Conservation (phyloP, 108 stramenopile species). For the Epithemia pelagica region DNA sequence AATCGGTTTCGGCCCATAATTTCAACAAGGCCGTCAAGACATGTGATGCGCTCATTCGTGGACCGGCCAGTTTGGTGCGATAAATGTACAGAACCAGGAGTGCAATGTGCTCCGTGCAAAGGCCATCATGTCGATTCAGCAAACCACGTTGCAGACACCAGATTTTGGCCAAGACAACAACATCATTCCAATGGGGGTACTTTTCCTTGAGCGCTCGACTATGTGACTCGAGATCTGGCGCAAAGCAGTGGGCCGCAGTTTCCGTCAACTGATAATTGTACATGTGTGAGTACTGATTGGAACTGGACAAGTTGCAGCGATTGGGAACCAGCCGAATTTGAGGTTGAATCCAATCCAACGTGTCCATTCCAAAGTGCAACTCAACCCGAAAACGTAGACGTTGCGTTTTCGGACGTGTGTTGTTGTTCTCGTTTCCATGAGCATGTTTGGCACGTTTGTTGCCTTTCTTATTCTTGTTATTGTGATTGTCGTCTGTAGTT, state of each 20-base stretch:
- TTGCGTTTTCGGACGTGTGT: too few species aligned
- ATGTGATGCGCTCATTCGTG: constrained; percentile 66
- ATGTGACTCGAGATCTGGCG: not conserved
- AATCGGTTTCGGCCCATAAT: constrained; percentile 59
- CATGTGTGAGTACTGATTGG: constrained; percentile 4
- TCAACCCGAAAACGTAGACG: constrained; percentile 58
- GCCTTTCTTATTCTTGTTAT: constrained; percentile 20
- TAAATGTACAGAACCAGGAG: constrained; percentile 57
- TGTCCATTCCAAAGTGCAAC: constrained; percentile 63
- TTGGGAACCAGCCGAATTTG: constrained; percentile 71
- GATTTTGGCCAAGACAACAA: constrained; percentile 62
- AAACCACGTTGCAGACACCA: constrained; percentile 82
- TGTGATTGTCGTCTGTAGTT: constrained; percentile 10
- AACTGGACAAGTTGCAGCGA: constrained; percentile 40
- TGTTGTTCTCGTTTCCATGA: not conserved
- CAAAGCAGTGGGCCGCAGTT: constrained; percentile 35
- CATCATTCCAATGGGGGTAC: constrained; percentile 37
- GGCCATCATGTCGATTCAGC: constrained; percentile 70
- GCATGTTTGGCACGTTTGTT: constrained; percentile 11
- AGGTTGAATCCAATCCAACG: constrained; percentile 61
- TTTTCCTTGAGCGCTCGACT: not conserved
- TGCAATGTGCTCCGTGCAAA: constrained; percentile 47
- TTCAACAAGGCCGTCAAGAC: constrained; percentile 71
- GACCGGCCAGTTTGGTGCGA: constrained; percentile 53
- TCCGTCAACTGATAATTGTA: constrained; percentile 65